Base-by-base conservation (phyloP, 306 rosid genomes). In the Medicago ruthenica region DNA sequence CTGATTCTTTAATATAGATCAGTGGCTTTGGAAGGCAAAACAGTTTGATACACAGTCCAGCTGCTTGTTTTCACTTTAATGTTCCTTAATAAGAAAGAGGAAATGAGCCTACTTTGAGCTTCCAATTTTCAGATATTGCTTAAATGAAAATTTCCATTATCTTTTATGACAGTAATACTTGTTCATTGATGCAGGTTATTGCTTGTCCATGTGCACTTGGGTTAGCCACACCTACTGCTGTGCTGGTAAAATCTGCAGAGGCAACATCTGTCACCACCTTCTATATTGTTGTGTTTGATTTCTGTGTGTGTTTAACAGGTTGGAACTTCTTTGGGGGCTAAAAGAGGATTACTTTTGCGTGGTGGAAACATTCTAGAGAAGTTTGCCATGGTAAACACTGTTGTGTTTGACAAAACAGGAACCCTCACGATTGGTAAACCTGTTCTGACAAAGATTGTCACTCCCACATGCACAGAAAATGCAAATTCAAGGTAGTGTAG, bases 141-240 rank as follows among this genome's bases (percentile, higher is more conserved):
- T 79, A 60, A n/a, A 5, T 45, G 53, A 58, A 67, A 37, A 58
- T 21, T 74, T 22, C 27, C 27, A 24, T 62, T 7, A 27, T 51
- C 47, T 70, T 13, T 76, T 41, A 14, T 34, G 55, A 69, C 24
- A 24, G 63, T 80, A 60, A 85, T 50, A 14, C 51, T 37, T 53
- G 74, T 83, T 78, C 71, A 45, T 72, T 72, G 67, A 48, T 68
- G 82, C 91, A 94, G 98, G 98, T 94, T 71, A 82, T 94, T 79
- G 98, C 98, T 80, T 94, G 98, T 89, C 98, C 98, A 2, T 94
- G 98, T 87, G 98, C 98, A 34, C 96, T 94, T 75, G 98, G 98
- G 79, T 88, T 94, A 69, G 98, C 98, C 87, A 94, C 98, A 70
- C 98, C 97, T 51, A 94, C 97, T 63, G 98, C 98, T 79, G 92